Conservation (phyloP, 2,329 filamentous ascomycete genomes). For the Orbilia blumenaviensis region DNA sequence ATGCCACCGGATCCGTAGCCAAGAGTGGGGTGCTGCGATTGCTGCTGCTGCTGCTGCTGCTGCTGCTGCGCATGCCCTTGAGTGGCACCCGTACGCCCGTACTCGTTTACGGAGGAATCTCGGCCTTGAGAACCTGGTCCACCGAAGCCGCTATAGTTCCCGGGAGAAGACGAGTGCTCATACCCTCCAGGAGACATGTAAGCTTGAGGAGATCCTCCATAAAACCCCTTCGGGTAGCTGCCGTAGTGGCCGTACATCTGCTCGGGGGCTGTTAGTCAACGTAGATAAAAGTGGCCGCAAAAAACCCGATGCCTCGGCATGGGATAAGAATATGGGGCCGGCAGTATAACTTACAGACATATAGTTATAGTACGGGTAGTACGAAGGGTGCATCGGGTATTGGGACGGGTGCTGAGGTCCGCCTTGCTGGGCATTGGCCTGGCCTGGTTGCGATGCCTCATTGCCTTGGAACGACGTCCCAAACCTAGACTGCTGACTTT, state of each 20-base stretch:
- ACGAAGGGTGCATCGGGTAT: constrained; percentile 70
- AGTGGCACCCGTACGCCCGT: constrained; percentile 58
- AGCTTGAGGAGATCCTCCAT: constrained; percentile 70
- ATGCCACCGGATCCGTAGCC: constrained; percentile 55
- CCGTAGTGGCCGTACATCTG: constrained; percentile 43
- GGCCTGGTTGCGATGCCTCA: constrained; percentile 76
- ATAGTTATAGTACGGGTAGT: constrained; percentile 72
- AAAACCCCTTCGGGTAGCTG: constrained; percentile 58
- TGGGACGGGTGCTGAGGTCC: constrained; percentile 64
- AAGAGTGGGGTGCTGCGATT: constrained; percentile 57
- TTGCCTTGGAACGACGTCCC: constrained; percentile 47
- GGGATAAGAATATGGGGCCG: constrained; percentile 61
- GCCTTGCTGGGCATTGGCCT: constrained; percentile 67
- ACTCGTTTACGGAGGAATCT: constrained; percentile 56
- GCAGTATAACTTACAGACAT: constrained; percentile 67
- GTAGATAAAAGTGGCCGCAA: constrained; percentile 58
- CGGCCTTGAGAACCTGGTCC: constrained; percentile 56
- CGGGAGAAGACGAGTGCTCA: constrained; percentile 72
- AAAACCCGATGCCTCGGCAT: not conserved
- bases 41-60: constrained; percentile 57
- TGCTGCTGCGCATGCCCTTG: constrained; percentile 56
- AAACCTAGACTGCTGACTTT: constrained; percentile 70
- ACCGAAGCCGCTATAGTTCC: constrained; percentile 68
- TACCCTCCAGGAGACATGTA: constrained; percentile 69
- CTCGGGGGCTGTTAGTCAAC: constrained; percentile 64